Percentiles rank a stretch among this genome's conserved stretches.
Evolutionary conservation across 2,329 filamentous ascomycete species (phyloP).

Genomic region (Aureobasidium sp.): DNA sequence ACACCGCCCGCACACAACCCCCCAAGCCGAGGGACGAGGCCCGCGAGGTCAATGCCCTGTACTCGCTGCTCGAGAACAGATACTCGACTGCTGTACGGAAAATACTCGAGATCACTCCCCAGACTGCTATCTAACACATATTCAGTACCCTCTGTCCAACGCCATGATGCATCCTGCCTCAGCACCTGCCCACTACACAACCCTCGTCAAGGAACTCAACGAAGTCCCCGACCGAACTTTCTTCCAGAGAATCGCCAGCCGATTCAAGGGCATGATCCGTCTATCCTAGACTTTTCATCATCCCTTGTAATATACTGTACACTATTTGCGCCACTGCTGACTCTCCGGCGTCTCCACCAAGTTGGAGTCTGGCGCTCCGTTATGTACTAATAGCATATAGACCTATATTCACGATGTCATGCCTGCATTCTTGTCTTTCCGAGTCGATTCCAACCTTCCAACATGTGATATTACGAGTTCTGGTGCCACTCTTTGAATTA

Average conservation of each 20-base stretch:
- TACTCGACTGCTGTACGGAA: constrained; percentile 40
- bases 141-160: constrained; percentile 42
- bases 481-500: too few relatives aligned
- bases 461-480: neutral
- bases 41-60: constrained; percentile 51
- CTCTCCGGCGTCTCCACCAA: neutral
- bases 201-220: constrained; percentile 46
- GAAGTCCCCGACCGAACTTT: constrained; percentile 46
- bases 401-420: constrained; percentile 1
- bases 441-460: neutral
- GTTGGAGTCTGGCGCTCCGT: neutral
- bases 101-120: neutral
- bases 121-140: neutral
- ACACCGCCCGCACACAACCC: constrained; percentile 10
- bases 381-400: constrained; percentile 11
- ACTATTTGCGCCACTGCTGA: neutral
- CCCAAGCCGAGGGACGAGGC: constrained; percentile 28
- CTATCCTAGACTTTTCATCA: constrained; percentile 28
- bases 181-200: constrained; percentile 46
- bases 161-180: constrained; percentile 44
- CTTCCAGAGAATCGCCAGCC: constrained; percentile 39
- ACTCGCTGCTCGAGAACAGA: constrained; percentile 53
- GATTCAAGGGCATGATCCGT: constrained; percentile 42
- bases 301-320: neutral
- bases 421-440: neutral